Percentiles rank a stretch among this genome's conserved stretches.
Conservation (phyloP, 1,284 basidiomycete species). For the Trichosporon coremiiforme region DNA sequence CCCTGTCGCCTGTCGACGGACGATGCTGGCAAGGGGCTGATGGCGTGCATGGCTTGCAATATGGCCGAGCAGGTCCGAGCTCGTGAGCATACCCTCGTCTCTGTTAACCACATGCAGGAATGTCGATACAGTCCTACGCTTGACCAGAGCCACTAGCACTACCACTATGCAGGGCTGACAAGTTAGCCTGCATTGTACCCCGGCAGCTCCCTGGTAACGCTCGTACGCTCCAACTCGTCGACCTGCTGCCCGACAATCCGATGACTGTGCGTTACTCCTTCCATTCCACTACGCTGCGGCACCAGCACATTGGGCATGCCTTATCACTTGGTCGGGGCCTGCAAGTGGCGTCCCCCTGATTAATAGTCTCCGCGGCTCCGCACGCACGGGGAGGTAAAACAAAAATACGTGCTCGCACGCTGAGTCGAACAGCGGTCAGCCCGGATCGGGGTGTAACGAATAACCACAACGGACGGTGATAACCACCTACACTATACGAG, state of each 20-base stretch:
- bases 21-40: not conserved
- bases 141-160: not conserved
- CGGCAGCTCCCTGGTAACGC: slow-evolving; percentile 9
- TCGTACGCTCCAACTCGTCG: not conserved
- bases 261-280: slow-evolving; percentile 5
- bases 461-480: slow-evolving; percentile 11
- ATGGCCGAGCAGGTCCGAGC: not conserved
- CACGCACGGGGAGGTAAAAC: not conserved
- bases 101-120: not conserved
- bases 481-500: slow-evolving; percentile 14
- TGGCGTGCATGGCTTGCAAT: not conserved
- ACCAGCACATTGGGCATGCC: not conserved
- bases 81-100: not conserved
- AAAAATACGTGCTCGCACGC: slow-evolving; percentile 13
- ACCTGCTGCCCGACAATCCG: slow-evolving; percentile 1
- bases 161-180: not conserved
- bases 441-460: not conserved
- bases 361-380: not conserved
- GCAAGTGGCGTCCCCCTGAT: not conserved
- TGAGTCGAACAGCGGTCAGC: slow-evolving; percentile 14
- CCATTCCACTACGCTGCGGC: not conserved
- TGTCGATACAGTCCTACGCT: not conserved
- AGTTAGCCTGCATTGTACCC: not conserved
- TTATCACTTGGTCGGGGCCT: not conserved
- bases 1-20: not conserved